Evolutionary conservation across 805 yeast genomes (phyloP), one percentile per base, ranked within the genome.

Genomic region (Komagataella ulmi): DNA sequence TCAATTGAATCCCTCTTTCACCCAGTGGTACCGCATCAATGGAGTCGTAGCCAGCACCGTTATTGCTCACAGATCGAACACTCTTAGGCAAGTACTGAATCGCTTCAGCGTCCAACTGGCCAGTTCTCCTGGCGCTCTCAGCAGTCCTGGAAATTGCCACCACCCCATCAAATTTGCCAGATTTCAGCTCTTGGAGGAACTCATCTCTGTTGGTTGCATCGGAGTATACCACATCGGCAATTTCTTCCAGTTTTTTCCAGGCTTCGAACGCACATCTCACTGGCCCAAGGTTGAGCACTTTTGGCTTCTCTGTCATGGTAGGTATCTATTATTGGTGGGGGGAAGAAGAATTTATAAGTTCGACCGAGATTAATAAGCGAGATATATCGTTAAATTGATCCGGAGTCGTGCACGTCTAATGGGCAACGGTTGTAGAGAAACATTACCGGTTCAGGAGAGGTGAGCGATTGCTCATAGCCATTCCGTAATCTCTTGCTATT

Each of bases 271-370:
- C 90, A 61, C 70, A 82, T 50, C 66, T 63, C 47, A 80, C 72
- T 12, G 74, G 71, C 6, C 89, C 91, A 43, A 88, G 64, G 64
- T 87, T 73, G 23, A 88, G 71, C 8, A 88, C 79, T 55, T 78
- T 76, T 49, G 86, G 82, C 58, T 74, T 75, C 10, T 63, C 52
- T 52, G 61, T 55, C 1, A 59, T 50, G 30, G 6, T 7, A 12
- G 23, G 7, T 44, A 17, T 63, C 18, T 7, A 57, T 62, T 19
- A 49, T 44, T 21, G 55, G 54, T 17, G 55, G 55, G 1, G 56
- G 24, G 56, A 49, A 47, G 46, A 51, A 30, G 40, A 7, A 30
- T 4, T 24, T 8, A 30, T 3, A 12, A 30, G 40, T 10, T 30
- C 14, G 6, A 24, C 40, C 14, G 14, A 30, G 40, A 30, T 30